phyloP scores from a whole-genome alignment of 2,329 filamentous ascomycete genomes.

The Apiospora saccharicola region DNA sequence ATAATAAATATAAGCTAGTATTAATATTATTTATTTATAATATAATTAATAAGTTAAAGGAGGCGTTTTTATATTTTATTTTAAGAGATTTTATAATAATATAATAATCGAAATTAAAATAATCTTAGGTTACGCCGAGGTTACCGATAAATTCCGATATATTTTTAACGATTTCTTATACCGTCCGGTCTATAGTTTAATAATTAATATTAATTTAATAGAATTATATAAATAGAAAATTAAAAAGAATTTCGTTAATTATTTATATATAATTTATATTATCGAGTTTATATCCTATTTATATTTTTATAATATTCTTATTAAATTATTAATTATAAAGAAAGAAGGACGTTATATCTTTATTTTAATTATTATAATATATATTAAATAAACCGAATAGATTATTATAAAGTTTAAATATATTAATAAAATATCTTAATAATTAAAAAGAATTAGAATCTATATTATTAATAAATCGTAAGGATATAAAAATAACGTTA shows the following conservation, averaged over 20 bases:
- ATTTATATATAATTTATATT: background rate
- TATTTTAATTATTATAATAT: background rate
- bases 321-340: background rate
- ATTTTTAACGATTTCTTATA: background rate
- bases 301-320: background rate
- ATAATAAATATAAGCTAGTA: background rate
- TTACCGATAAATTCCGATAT: background rate
- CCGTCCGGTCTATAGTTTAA: background rate
- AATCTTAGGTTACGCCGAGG: background rate
- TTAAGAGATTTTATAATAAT: background rate
- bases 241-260: background rate
- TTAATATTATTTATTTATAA: conserved; percentile 11
- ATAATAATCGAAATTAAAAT: background rate
- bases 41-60: background rate
- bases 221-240: background rate
- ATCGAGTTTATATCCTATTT: background rate
- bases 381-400: background rate
- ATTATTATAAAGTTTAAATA: background rate
- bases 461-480: background rate
- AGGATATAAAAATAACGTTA: background rate
- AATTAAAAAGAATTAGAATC: background rate
- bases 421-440: background rate
- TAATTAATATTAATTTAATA: background rate
- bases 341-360: background rate
- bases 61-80: too few relatives aligned